Base-by-base conservation (phyloP, 768 basidiomycete genomes). In the Termitomyces sp. region DNA sequence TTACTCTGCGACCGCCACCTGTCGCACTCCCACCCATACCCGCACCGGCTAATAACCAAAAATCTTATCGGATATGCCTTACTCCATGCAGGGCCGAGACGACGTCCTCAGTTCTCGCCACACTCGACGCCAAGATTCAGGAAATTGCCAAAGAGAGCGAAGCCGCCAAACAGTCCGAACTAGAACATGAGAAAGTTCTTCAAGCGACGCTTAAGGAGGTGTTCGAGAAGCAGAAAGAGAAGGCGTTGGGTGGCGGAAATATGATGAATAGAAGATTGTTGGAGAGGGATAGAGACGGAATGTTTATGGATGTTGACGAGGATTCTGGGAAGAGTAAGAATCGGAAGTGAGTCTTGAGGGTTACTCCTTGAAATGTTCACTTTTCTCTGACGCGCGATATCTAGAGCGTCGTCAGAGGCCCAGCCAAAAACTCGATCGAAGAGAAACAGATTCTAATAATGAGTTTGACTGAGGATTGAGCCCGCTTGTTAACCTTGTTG, bases 111-210 rank as follows among this genome's bases (percentile, higher is more conserved):
- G 86, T 94, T 6, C 79, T 96, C 50, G 65, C 77, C 5, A 84
- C 90, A 4, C 81, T 96, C 16, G 90, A 94, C 63, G 71, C 75
- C 28, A 88, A 89, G 71, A 80, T 95, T 46, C 69, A 72, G 20
- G 66, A 76, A 26, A 80, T 91, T n/a, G 70, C 81, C 0, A 67
- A 72, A 8, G 76, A 82, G 54, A 68, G 69, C 5, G 74, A 72
- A 3, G 68, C 67, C 1, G 70, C 70, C 14, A 81, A 81, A 57
- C 59, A 62, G 2, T 68, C 69, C n/a, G 76, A 77, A 41, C 74
- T 79, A 14, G 79, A 79, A 13, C 82, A 91, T 57, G 87, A 91
- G 44, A 77, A 68, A 59, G 62, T 62, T 22, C 72, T 87, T 20
- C 79, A 83, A 59, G 67, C 69, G 11, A 81, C 69, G 16, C 69